Base-by-base conservation (phyloP, 1,284 basidiomycete species). In the Leucoagaricus sp. region DNA sequence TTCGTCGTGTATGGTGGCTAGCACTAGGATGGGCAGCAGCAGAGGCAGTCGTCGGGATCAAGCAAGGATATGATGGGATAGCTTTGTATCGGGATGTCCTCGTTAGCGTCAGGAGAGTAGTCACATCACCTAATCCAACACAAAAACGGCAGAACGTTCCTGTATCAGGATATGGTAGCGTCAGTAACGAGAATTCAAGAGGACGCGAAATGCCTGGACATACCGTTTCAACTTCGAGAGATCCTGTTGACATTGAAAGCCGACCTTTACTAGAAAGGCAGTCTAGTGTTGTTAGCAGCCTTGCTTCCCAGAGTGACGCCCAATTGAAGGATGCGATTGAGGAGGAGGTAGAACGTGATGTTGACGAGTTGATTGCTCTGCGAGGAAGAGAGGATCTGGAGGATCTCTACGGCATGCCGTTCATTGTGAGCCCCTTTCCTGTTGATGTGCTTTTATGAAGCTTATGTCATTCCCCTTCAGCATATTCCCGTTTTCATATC, bases 401-500 rank as follows among this genome's bases (percentile, higher is more conserved):
- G 65, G 83, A 84, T 46, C 75, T 90, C 3, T 91, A 89, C 65
- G 89, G 90, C 1, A 67, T 87, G 25, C 85, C 90, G 15, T 77
- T 86, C 36, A 84, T 92, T 49, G 89, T 91, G 64, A 62, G 85
- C 78, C 17, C 8, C 26, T 8, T 25, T 12, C 8, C 1, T 36
- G 28, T 31, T 41, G 5, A 2, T 8, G n/a, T 48, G 36, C 21
- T 26, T 28, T 40, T 29, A 40, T 29, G 28, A 13, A 46, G 4
- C 9, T 60, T 40, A 55, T 58, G 57, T 31, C 12, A 49, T 26
- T 17, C 38, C 53, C 38, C n/a, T 41, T 42, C 64, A 90, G 87
- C 78, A 76, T 63, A 89, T 92, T 26, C 90, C 90, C 1, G 83
- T 89, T 13, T 88, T 91, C 65, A 78, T 92, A 26, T 82, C 85